These are phyloP conservation scores for Penicillium griseofulvum DNA, from an alignment of 2,329 filamentous ascomycete genomes.

Conservation along the genomic window DNA sequence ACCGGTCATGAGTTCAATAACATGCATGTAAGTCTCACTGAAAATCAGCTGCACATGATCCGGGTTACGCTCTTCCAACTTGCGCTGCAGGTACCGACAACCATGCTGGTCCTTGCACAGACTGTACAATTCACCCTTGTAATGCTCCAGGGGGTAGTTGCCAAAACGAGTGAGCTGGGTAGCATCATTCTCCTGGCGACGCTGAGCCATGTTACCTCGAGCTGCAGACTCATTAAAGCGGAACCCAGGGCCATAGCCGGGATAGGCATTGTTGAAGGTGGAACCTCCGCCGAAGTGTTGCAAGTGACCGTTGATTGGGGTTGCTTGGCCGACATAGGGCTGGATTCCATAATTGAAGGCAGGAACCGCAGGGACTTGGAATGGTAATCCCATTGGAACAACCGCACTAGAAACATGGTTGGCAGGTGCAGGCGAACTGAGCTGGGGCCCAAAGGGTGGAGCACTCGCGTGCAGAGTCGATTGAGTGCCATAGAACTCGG, in stretches of 20 bases:
- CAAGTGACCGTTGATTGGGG: slow-evolving; percentile 37
- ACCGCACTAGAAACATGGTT: slow-evolving; percentile 25
- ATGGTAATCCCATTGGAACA: slow-evolving; percentile 35
- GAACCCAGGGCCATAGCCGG: slow-evolving; percentile 50
- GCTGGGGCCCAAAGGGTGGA: slow-evolving; percentile 70
- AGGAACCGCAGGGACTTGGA: slow-evolving; percentile 27
- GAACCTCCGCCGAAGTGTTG: slow-evolving; percentile 47
- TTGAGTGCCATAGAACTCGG: slow-evolving; percentile 51
- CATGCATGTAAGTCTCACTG: slow-evolving; percentile 86
- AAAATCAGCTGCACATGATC: slow-evolving; percentile 91
- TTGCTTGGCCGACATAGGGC: slow-evolving; percentile 55
- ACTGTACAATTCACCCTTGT: slow-evolving; percentile 78
- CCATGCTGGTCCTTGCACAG: slow-evolving; percentile 98
- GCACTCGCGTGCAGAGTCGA: slow-evolving; percentile 78
- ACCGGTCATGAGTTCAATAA: slow-evolving; percentile 93
- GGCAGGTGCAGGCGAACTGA: slow-evolving; percentile 41
- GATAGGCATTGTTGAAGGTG: slow-evolving; percentile 52
- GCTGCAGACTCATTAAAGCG: slow-evolving; percentile 71
- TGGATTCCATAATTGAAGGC: slow-evolving; percentile 52
- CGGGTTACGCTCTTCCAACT: slow-evolving; percentile 83
- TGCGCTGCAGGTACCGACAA: slow-evolving; percentile 94
- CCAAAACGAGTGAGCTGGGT: slow-evolving; percentile 74
- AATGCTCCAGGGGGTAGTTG: slow-evolving; percentile 76
- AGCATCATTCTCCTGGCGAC: slow-evolving; percentile 50
- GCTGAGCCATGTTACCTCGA: slow-evolving; percentile 68